Base-by-base conservation (phyloP, 163 green algal species). In the Dunaliella salina region DNA sequence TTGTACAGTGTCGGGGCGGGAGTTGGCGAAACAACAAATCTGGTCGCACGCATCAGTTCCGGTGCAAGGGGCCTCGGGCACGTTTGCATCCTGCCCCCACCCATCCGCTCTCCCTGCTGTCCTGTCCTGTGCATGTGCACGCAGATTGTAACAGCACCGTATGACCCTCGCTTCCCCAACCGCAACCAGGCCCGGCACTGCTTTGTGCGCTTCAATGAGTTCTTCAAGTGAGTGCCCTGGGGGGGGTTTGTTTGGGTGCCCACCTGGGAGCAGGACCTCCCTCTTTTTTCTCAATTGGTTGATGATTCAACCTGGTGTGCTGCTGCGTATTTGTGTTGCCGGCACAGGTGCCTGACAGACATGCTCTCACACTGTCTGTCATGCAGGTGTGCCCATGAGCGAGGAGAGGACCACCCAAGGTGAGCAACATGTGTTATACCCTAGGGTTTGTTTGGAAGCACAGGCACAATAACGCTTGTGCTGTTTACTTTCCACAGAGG, bases 171-270 rank as follows among this genome's bases (percentile, higher is more conserved):
- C 50, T 98, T 98, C 87, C 93, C 93, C 32, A 94, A 95, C 71
- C 94, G 91, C 33, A 98, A 98, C 87, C 95, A 98, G 87, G 91
- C 93, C 45, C 90, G 95, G 30, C 94, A 98, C 87, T 98, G 95
- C 92, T 98, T 96, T 90, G 95, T 96, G 33, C 91, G 94, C 85
- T 97, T 96, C 92, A 97, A 97, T 84, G 94, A 97, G 91, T 96
- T 92, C 88, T 90, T 93, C 89, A 95, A 95, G 91, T 95, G 81
- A 82, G 91, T 82, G 71, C 1, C 26, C 25, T 12, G 11, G 46
- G 1, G 75, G 13, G 4, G 63, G 30, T 72, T n/a, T 85, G 82
- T 50, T n/a, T 11, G 26, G 3, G 40, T 50, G 8, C 40, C 40
- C 40, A 50, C 40, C 40, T 50, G 40, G 3, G 40, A 50, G 40